phyloP scores from a whole-genome alignment of 345 rosid species.

The Melaleuca alternifolia region DNA sequence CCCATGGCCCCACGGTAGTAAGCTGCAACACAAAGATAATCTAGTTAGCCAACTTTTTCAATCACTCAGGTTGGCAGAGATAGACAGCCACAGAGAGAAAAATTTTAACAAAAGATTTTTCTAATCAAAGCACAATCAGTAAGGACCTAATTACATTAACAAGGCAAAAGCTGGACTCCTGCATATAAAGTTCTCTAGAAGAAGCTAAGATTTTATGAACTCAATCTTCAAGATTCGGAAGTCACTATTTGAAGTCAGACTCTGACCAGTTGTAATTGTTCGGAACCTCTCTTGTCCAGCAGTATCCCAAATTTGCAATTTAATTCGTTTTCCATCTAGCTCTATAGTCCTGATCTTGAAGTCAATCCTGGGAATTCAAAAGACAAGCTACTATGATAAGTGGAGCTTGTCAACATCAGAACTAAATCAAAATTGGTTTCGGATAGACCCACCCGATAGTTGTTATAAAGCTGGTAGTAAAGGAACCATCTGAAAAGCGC shows the following conservation, averaged over 20 bases:
- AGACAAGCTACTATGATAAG: not conserved
- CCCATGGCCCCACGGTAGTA: conserved; percentile 99
- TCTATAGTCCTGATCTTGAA: conserved; percentile 96
- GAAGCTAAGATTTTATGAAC: not conserved
- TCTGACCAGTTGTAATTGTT: conserved; percentile 89
- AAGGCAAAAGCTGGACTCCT: not conserved
- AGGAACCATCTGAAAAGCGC: conserved; percentile 74
- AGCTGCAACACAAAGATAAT: conserved; percentile 42
- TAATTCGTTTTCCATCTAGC: conserved; percentile 90
- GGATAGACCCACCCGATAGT: conserved; percentile 42
- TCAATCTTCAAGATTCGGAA: not conserved
- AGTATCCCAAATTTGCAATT: conserved; percentile 94
- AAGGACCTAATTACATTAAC: not conserved
- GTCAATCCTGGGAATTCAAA: conserved; percentile 50
- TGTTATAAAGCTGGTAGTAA: conserved; percentile 65
- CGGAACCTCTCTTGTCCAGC: conserved; percentile 86
- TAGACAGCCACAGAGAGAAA: not conserved
- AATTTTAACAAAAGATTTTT: not conserved
- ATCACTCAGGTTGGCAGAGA: not conserved
- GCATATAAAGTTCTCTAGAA: not conserved
- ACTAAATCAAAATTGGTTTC: not conserved
- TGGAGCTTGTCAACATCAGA: not conserved
- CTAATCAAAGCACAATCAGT: not conserved
- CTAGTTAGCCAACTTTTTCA: not conserved
- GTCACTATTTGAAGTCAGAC: not conserved